These are phyloP conservation scores for Cenococcum geophilum DNA, from an alignment of 495 filamentous ascomycete genomes.

Conservation along the genomic window DNA sequence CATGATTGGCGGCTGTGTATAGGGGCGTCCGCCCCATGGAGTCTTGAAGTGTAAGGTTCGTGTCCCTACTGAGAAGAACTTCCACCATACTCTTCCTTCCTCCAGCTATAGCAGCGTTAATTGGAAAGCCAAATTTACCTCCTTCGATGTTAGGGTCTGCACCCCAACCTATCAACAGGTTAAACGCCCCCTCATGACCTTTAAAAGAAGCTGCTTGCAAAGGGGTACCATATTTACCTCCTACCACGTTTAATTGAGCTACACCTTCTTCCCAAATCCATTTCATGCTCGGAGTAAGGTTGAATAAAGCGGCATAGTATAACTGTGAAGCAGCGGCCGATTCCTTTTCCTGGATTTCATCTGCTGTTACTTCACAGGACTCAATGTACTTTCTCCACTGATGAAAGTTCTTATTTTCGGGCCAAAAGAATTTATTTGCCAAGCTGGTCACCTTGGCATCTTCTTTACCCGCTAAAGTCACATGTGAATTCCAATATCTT, in stretches of 20 bases:
- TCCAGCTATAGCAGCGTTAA: background rate
- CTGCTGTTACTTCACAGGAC: too few relatives aligned
- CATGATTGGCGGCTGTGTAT: background rate
- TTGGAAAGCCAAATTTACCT: background rate
- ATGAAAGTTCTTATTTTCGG: background rate
- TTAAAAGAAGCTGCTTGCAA: constrained; percentile 9
- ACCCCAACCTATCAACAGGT: constrained; percentile 21
- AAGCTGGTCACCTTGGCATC: background rate
- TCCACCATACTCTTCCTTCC: too few relatives aligned
- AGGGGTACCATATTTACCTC: background rate
- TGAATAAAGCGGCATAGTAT: background rate
- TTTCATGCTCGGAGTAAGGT: background rate
- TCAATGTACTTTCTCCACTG: background rate
- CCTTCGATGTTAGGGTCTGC: background rate
- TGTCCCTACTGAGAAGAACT: background rate
- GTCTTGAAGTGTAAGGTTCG: background rate
- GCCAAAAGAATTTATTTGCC: background rate
- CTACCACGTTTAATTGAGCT: background rate
- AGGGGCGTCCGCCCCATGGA: background rate
- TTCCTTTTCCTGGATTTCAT: background rate
- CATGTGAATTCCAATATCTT: background rate
- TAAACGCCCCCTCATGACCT: constrained; percentile 12
- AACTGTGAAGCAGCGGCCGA: background rate
- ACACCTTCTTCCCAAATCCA: background rate
- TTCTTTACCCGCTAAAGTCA: background rate